phyloP scores from a whole-genome alignment of 2,329 filamentous ascomycete genomes.

The Penicillium sp. region DNA sequence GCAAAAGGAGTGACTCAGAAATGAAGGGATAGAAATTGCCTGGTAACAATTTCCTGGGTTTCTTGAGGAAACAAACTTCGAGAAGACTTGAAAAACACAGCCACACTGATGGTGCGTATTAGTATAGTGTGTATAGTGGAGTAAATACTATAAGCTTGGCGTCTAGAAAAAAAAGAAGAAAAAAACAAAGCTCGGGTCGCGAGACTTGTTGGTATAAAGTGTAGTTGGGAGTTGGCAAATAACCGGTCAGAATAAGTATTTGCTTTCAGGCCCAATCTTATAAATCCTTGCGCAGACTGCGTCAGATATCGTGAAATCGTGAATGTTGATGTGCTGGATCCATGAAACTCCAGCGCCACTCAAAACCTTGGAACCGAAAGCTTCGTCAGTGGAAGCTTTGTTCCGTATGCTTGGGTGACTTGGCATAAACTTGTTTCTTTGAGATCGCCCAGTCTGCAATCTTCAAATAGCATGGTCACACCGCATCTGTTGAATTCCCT shows the following conservation, averaged over 20 bases:
- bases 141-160: constrained; percentile 5
- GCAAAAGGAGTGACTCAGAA: neutral
- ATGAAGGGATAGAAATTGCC: constrained; percentile 5
- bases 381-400: constrained; percentile 5
- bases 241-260: neutral
- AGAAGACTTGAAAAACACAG: constrained; percentile 3
- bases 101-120: constrained; percentile 3
- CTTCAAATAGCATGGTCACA: neutral
- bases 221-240: neutral
- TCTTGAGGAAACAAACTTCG: neutral
- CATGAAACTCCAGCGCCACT: neutral
- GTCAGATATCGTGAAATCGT: neutral
- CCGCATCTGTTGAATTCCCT: neutral
- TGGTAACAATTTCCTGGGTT: constrained; percentile 1
- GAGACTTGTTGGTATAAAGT: neutral
- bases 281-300: neutral
- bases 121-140: neutral
- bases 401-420: neutral
- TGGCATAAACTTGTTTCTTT: neutral
- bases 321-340: neutral
- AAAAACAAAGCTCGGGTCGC: neutral
- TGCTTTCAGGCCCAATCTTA: neutral
- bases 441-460: neutral
- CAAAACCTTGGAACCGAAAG: constrained; percentile 3
- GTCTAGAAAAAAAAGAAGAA: neutral